Conservation (phyloP, 768 basidiomycete genomes). For the Termitomyces sp. region DNA sequence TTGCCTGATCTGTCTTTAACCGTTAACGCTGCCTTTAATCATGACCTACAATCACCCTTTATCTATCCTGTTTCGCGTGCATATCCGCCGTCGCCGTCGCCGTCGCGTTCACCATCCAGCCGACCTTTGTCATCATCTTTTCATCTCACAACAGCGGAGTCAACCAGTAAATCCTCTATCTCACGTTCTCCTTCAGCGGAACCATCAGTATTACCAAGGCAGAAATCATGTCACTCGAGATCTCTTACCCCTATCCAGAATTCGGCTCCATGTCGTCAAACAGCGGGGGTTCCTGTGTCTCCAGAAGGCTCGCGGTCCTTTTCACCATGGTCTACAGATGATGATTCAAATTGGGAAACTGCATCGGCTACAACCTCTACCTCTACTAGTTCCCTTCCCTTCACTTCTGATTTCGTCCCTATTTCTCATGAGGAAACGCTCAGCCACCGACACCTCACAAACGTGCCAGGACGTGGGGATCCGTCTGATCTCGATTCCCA, state of each 20-base stretch:
- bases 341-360: slow-evolving; percentile 74
- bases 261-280: slow-evolving; percentile 19
- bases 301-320: slow-evolving; percentile 28
- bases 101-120: slow-evolving; percentile 39
- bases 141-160: slow-evolving; percentile 18
- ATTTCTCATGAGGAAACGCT: slow-evolving; percentile 1
- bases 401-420: slow-evolving; percentile 9
- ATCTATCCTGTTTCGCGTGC: slow-evolving; percentile 37
- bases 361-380: slow-evolving; percentile 58
- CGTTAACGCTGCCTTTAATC: slow-evolving; percentile 20
- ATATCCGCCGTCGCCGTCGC: slow-evolving; percentile 53
- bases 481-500: slow-evolving; percentile 31
- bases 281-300: slow-evolving; percentile 22
- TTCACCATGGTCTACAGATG: slow-evolving; percentile 73
- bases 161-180: slow-evolving; percentile 3
- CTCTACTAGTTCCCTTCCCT: slow-evolving; percentile 48
- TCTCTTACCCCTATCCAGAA: slow-evolving; percentile 35
- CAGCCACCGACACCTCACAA: neutral
- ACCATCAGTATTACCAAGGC: slow-evolving; percentile 17
- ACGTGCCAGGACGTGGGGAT: slow-evolving; percentile 1
- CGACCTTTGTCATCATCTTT: slow-evolving; percentile 20
- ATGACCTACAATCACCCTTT: slow-evolving; percentile 33
- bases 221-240: slow-evolving; percentile 24
- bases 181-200: slow-evolving; percentile 7
- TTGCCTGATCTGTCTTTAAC: slow-evolving; percentile 24